Conservation (phyloP, 441 rosid genomes). For the Hura crepitans region DNA sequence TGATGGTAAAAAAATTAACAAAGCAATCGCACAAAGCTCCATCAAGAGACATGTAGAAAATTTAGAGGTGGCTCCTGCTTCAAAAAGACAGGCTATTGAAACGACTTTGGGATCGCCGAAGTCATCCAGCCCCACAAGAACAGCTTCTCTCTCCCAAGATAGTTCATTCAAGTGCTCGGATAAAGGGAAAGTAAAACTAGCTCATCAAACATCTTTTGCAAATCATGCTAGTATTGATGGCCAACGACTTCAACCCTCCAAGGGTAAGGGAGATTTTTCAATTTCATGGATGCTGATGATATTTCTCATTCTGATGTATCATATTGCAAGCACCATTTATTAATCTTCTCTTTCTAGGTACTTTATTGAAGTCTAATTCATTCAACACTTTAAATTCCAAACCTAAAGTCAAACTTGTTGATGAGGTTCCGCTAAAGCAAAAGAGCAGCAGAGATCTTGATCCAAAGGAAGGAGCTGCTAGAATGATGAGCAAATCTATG, state of each 20-base stretch:
- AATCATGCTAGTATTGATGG: constrained; percentile 37
- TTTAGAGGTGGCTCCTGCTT: constrained; percentile 43
- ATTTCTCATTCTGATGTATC: constrained; percentile 4
- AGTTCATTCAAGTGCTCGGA: constrained; percentile 66
- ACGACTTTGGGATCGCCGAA: constrained; percentile 53
- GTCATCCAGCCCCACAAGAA: constrained; percentile 46
- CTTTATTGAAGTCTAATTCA: constrained; percentile 70
- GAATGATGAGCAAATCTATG: constrained; percentile 60
- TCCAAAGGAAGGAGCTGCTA: constrained; percentile 48
- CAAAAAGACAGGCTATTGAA: constrained; percentile 61
- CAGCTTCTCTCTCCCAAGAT: constrained; percentile 52
- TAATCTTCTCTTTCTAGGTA: constrained; percentile 43
- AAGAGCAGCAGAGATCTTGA: constrained; percentile 51
- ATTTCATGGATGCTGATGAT: not conserved
- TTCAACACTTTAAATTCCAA: constrained; percentile 53
- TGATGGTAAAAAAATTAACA: constrained; percentile 45
- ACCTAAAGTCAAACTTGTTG: constrained; percentile 61
- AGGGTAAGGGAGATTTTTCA: constrained; percentile 51
- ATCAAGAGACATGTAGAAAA: constrained; percentile 59
- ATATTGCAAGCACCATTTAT: constrained; percentile 18
- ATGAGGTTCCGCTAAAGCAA: constrained; percentile 58
- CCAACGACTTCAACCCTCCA: constrained; percentile 44
- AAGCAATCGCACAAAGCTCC: constrained; percentile 34
- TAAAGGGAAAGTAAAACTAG: constrained; percentile 55
- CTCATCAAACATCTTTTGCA: constrained; percentile 41